Evolutionary conservation across 176 grass and related monocot species (phyloP).

Genomic region (Musa itinerans): DNA sequence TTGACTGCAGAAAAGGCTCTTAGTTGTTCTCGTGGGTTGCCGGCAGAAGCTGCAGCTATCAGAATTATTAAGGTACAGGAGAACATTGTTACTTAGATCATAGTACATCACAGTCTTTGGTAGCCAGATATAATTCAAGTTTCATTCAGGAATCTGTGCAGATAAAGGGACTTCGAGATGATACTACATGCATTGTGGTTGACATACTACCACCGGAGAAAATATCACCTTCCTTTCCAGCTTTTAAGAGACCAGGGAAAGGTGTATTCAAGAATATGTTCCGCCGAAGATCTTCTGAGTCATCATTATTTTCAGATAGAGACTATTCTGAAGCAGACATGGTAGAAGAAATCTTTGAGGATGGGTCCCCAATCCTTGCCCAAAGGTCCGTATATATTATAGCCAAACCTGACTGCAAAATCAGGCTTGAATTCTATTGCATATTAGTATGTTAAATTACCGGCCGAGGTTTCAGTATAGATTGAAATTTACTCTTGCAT

Average conservation of each 20-base stretch:
- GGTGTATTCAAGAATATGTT: conserved; percentile 76
- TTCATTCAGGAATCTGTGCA: conserved; percentile 66
- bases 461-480: neutral
- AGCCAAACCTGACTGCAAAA: neutral
- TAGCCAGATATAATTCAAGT: neutral
- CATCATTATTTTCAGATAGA: conserved; percentile 50
- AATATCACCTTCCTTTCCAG: conserved; percentile 39
- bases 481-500: too few species aligned
- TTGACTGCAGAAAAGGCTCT: conserved; percentile 66
- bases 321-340: conserved; percentile 49
- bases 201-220: conserved; percentile 91
- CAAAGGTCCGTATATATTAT: conserved; percentile 15
- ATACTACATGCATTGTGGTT: conserved; percentile 92
- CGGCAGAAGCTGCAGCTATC: conserved; percentile 68
- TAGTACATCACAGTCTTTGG: neutral
- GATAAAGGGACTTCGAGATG: conserved; percentile 71
- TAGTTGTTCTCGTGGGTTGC: conserved; percentile 63
- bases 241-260: conserved; percentile 68
- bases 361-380: conserved; percentile 35
- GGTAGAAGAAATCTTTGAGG: conserved; percentile 46
- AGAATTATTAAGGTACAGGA: conserved; percentile 72
- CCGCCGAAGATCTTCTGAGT: conserved; percentile 52
- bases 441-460: neutral
- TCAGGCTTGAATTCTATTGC: neutral
- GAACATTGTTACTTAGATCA: neutral